A percentile compares a stretch with the other conserved stretches of the same genome.
Evolutionary conservation across 192 early-diverging fungal species (phyloP).

Genomic region (Podila verticillata): DNA sequence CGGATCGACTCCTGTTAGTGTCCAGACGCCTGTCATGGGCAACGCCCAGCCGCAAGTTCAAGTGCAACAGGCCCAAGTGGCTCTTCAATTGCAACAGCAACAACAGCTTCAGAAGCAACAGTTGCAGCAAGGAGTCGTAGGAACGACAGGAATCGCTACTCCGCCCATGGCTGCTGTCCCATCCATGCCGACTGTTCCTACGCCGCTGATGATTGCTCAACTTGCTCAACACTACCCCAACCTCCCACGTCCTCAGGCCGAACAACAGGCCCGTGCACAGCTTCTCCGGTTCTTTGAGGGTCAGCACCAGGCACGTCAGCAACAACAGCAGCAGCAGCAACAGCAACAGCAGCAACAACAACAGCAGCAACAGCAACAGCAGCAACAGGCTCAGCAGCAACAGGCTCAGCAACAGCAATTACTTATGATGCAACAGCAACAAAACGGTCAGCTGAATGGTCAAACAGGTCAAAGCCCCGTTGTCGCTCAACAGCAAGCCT

Average conservation of each 20-base stretch:
- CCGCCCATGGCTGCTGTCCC: constrained; percentile 23
- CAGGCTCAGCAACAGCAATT: background rate
- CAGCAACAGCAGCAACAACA: constrained; percentile 20
- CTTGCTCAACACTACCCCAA: constrained; percentile 37
- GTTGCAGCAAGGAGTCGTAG: constrained; percentile 31
- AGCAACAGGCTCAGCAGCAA: constrained; percentile 37
- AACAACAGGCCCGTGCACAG: constrained; percentile 46
- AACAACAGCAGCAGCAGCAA: constrained; percentile 13
- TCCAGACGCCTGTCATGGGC: constrained; percentile 42
- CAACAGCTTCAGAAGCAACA: constrained; percentile 41
- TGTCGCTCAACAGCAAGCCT: constrained; percentile 33
- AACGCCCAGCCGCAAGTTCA: constrained; percentile 49
- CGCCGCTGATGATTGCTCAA: constrained; percentile 47
- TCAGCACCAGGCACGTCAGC: constrained; percentile 35
- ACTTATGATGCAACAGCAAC: constrained; percentile 8
- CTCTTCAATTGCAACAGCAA: constrained; percentile 41
- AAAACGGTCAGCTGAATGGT: constrained; percentile 28
- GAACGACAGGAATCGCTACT: constrained; percentile 17
- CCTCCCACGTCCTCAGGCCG: constrained; percentile 35
- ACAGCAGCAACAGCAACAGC: background rate
- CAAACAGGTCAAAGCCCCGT: constrained; percentile 14
- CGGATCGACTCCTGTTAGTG: constrained; percentile 17
- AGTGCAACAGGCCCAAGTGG: constrained; percentile 34
- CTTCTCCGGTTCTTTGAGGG: constrained; percentile 52
- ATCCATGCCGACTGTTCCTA: constrained; percentile 31